Evolutionary conservation across 805 yeast species (phyloP), one percentile per base, ranked within the genome.

Genomic region (Sugiyamaella chiloensis): DNA sequence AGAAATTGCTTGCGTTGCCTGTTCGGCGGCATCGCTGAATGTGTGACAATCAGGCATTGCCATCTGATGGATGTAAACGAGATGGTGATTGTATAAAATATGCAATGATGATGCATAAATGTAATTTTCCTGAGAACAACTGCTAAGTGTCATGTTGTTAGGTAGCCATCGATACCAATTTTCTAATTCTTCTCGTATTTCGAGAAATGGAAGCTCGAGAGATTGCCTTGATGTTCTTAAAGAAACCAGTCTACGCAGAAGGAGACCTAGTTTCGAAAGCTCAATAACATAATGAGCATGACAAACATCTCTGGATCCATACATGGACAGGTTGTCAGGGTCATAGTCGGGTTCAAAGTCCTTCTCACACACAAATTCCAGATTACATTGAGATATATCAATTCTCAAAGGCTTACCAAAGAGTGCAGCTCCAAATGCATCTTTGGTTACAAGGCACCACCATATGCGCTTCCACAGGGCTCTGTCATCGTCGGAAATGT

Each of bases 31-130:
- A 3, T 26, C 26, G 1, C 30, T 11, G n/a, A 50, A 50, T 42
- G 32, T 21, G 4, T 26, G 27, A 2, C 21, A 34, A n/a, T 27
- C 42, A 7, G 46, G 34, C 29, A 46, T 39, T 4, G 43, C 46
- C 35, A 41, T 42, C 40, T 50, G 55, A 19, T 50, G 47, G 20
- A 50, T 14, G 42, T 52, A 52, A 19, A 52, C 31, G n/a, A 52
- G 35, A 39, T 50, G 47, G 30, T 52, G 55, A 20, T 40, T 29
- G 40, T 50, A 52, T 9, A 40, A 37, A 21, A 52, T 44, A n/a
- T 42, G 29, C 6, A 52, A 16, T 2, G 51, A 16, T 9, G 53
- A 45, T 19, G 47, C 44, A 36, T 17, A 36, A 12, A 42, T 17
- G 14, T 12, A 26, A 11, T 7, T 26, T 26, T 26, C 9, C 7